Base-by-base conservation (phyloP, 352 stramenopile species). In the Globisporangium cystogenes region DNA sequence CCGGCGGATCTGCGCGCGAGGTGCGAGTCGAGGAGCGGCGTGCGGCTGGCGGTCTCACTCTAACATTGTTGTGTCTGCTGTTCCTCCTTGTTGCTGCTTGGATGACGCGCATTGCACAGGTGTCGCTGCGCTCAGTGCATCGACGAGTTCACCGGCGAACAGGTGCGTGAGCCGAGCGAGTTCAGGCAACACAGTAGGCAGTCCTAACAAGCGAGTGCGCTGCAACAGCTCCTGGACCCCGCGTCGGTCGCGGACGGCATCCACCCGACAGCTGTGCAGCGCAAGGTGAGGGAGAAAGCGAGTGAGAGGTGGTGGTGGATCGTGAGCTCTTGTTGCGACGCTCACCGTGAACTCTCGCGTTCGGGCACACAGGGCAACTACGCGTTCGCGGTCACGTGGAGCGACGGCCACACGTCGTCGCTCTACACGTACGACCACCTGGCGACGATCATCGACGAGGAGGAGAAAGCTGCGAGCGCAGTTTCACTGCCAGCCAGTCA, bases 331-430 rank as follows among this genome's bases (percentile, higher is more conserved):
- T 0, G n/a, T 26, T 7, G 5, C 14, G 16, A 55, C 7, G 14
- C 23, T 43, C n/a, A 31, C 3, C 27, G 10, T 16, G 24, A 15
- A 33, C 36, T 44, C 27, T 54, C 12, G 93, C 44, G 11, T 48
- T 2, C 18, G 8, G 20, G 29, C 15, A 48, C 64, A 21, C 81
- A 97, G 66, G 97, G 97, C 51, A 99, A 99, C 65, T 99, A 99
- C 86, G 96, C 96, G 15, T 90, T 99, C 24, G 91, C 88, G 7
- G 90, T 99, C 26, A 88, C 95, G 50, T 99, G 97, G 97, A 98
- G 86, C 48, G 96, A 99, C 67, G 97, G 96, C 12, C 97, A 99
- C 77, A 87, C 76, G 48, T 98, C 94, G 20, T 93, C 82, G 14
- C 75, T 99, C 24, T 99, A 99, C 76, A 98, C 96, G 14, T 99